Evolutionary conservation across 1,284 basidiomycete species (phyloP).

Genomic region (Pseudozyma pruni): DNA sequence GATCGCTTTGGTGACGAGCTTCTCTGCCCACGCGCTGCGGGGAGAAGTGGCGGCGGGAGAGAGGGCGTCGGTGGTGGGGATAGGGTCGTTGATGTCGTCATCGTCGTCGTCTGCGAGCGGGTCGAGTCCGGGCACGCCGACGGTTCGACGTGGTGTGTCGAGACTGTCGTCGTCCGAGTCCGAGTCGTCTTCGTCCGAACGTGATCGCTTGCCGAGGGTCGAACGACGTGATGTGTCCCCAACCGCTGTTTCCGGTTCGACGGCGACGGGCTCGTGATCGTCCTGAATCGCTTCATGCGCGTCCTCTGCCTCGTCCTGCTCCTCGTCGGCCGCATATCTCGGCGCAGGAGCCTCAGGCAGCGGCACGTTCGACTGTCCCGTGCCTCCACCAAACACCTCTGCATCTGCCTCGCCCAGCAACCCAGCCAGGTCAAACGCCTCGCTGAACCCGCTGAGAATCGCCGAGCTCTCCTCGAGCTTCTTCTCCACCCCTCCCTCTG

Average conservation of each 20-base stretch:
- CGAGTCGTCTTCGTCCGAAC: conserved; percentile 11
- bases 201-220: conserved; percentile 37
- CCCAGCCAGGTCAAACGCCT: conserved; percentile 64
- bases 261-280: conserved; percentile 11
- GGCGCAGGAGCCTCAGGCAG: conserved; percentile 25
- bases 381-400: conserved; percentile 54
- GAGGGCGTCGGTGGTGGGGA: not conserved
- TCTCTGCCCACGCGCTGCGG: conserved; percentile 19
- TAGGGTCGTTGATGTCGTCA: not conserved
- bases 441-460: conserved; percentile 53
- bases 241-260: not conserved
- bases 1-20: conserved; percentile 24
- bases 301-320: conserved; percentile 7
- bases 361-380: conserved; percentile 5
- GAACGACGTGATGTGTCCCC: conserved; percentile 28
- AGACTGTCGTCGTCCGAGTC: conserved; percentile 9
- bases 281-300: conserved; percentile 29
- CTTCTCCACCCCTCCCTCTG: not conserved
- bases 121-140: conserved; percentile 24
- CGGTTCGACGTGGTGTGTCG: not conserved
- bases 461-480: conserved; percentile 30
- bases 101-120: conserved; percentile 1
- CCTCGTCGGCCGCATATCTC: conserved; percentile 3
- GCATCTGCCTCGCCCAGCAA: conserved; percentile 66
- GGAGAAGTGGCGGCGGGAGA: not conserved